Conservation (phyloP, 306 rosid species). For the Hippophae rhamnoides region DNA sequence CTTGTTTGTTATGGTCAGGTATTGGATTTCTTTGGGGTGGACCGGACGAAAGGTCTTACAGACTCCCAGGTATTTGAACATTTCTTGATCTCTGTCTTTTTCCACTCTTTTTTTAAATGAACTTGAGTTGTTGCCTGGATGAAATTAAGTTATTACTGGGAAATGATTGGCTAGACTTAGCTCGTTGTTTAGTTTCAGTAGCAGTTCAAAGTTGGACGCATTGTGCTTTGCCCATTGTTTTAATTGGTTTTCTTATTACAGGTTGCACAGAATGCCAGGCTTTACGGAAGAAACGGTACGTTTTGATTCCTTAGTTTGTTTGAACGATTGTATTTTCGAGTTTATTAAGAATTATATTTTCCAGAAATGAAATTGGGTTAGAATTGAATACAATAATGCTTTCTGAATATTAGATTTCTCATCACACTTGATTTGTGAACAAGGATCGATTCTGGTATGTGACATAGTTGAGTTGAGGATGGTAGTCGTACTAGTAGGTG, state of each 20-base stretch:
- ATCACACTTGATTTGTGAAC: too few relatives aligned
- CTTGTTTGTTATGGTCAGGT: constrained; percentile 36
- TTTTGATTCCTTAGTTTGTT: constrained; percentile 9
- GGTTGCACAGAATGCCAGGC: constrained; percentile 68
- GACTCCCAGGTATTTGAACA: constrained; percentile 50
- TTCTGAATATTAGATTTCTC: too few relatives aligned
- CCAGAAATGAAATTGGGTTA: too few relatives aligned
- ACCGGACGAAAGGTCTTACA: constrained; percentile 67
- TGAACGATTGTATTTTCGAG: background rate
- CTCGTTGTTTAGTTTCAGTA: background rate
- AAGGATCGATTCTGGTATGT: too few relatives aligned
- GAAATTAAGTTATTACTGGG: too few relatives aligned
- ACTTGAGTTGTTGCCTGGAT: too few relatives aligned
- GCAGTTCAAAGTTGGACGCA: background rate
- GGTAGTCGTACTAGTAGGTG: too few relatives aligned
- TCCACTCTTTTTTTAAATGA: background rate
- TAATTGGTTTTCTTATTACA: constrained; percentile 17
- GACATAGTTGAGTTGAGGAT: too few relatives aligned
- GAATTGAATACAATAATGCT: too few relatives aligned
- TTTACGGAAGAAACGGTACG: constrained; percentile 73
- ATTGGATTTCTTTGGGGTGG: constrained; percentile 76
- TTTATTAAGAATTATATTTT: background rate
- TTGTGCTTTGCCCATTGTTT: background rate
- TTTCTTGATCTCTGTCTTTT: background rate
- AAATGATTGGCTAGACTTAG: too few relatives aligned